These are phyloP conservation scores for Psophocarpus tetragonolobus DNA, from an alignment of 306 rosid species.

Conservation along the genomic window DNA sequence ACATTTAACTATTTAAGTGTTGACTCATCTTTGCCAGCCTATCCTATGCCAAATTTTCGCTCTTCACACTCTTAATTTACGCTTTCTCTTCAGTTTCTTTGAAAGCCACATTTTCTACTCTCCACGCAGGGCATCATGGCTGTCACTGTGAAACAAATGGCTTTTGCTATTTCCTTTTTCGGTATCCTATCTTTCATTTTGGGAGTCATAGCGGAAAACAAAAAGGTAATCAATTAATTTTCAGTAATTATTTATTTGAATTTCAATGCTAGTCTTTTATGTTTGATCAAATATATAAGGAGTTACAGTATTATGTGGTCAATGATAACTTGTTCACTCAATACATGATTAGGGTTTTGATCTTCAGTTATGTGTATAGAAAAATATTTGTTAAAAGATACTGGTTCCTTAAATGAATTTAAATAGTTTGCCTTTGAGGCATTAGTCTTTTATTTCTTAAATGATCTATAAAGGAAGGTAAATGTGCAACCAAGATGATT, in stretches of 20 bases:
- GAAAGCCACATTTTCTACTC: neutral
- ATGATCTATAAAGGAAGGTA: too few species aligned
- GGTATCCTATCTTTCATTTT: conserved; percentile 38
- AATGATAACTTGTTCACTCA: too few species aligned
- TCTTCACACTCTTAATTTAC: neutral
- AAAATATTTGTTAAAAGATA: too few species aligned
- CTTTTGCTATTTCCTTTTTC: conserved; percentile 2
- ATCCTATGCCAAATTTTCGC: neutral
- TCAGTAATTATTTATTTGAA: neutral
- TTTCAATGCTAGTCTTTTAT: neutral
- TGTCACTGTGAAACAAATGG: conserved; percentile 34
- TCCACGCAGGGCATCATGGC: conserved; percentile 32
- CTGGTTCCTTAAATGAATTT: too few species aligned
- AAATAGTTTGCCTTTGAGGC: too few species aligned
- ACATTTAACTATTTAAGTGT: too few species aligned
- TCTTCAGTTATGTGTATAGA: too few species aligned
- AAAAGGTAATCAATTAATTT: conserved; percentile 30
- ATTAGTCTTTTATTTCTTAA: too few species aligned
- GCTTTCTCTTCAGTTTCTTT: neutral
- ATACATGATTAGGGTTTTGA: too few species aligned
- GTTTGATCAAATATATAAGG: too few species aligned
- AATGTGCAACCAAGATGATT: too few species aligned
- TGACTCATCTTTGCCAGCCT: neutral
- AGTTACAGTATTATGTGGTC: too few species aligned
- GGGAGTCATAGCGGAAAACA: conserved; percentile 53